A percentile compares a stretch with the other conserved stretches of the same genome.
phyloP scores from a whole-genome alignment of 495 filamentous ascomycete species.

The Letharia lupina region DNA sequence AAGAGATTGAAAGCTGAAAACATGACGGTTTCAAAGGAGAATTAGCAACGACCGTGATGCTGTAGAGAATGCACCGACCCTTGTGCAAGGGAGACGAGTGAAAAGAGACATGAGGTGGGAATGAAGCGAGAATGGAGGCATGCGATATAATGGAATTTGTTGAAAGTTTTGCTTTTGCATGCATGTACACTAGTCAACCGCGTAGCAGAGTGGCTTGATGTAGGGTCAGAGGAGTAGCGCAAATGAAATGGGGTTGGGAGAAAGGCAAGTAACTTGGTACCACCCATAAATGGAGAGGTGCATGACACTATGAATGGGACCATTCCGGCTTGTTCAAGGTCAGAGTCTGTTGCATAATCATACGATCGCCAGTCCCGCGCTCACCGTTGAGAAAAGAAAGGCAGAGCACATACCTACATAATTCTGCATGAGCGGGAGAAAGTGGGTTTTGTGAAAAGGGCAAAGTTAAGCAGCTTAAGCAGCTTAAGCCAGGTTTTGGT shows the following conservation, averaged over 20 bases:
- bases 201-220: conserved; percentile 25
- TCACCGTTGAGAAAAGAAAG: conserved; percentile 7
- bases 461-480: conserved; percentile 7
- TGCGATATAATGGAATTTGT: conserved; percentile 2
- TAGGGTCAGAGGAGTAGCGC: conserved; percentile 24
- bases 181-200: conserved; percentile 19
- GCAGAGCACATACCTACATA: neutral
- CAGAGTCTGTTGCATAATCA: conserved; percentile 12
- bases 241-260: conserved; percentile 7
- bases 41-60: conserved; percentile 19
- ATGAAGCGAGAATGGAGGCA: conserved; percentile 14
- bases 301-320: conserved; percentile 21
- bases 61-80: conserved; percentile 14
- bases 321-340: conserved; percentile 12
- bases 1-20: conserved; percentile 24
- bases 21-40: conserved; percentile 26
- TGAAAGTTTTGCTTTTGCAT: conserved; percentile 10
- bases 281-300: conserved; percentile 19
- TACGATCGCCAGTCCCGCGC: conserved; percentile 22
- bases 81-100: conserved; percentile 1
- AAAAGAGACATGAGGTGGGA: conserved; percentile 19
- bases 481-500: neutral
- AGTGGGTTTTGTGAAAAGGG: conserved; percentile 18
- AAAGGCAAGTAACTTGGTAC: conserved; percentile 18
- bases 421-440: conserved; percentile 25